phyloP scores from a whole-genome alignment of 2,329 filamentous ascomycete genomes.

The Calcarisporium arbuscula region DNA sequence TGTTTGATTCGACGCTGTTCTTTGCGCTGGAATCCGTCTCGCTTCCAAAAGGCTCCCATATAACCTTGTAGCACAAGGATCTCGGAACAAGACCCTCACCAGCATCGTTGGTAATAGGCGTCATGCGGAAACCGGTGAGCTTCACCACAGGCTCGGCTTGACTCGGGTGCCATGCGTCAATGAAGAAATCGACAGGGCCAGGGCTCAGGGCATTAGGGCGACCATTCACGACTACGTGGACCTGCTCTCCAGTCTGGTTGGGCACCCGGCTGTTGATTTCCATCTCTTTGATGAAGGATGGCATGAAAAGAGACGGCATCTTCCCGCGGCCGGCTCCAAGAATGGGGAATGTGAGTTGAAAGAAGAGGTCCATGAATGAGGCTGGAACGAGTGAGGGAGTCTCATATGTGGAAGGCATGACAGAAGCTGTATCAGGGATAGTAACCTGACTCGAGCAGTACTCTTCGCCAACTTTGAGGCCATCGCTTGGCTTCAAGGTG shows the following conservation, averaged over 20 bases:
- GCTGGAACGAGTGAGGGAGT: slow-evolving; percentile 38
- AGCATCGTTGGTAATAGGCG: slow-evolving; percentile 31
- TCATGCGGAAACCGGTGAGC: slow-evolving; percentile 31
- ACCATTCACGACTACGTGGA: slow-evolving; percentile 21
- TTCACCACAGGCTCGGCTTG: slow-evolving; percentile 24
- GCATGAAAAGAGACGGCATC: slow-evolving; percentile 30
- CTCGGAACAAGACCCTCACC: slow-evolving; percentile 14
- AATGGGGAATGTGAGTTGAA: slow-evolving; percentile 33
- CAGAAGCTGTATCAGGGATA: slow-evolving; percentile 34
- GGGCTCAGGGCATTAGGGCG: slow-evolving; percentile 14
- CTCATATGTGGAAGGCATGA: slow-evolving; percentile 41
- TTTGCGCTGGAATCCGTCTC: slow-evolving; percentile 10
- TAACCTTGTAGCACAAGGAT: slow-evolving; percentile 36
- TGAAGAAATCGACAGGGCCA: slow-evolving; percentile 24
- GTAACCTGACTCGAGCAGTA: slow-evolving; percentile 21
- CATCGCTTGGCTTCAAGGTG: slow-evolving; percentile 8
- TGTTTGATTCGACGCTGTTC: too few relatives aligned
- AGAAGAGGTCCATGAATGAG: slow-evolving; percentile 37
- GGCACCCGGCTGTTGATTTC: slow-evolving; percentile 20
- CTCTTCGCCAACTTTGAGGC: slow-evolving; percentile 11
- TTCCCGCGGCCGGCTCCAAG: slow-evolving; percentile 25
- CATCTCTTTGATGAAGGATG: slow-evolving; percentile 23
- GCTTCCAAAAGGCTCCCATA: slow-evolving; percentile 33
- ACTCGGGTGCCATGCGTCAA: slow-evolving; percentile 25
- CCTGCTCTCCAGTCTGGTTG: slow-evolving; percentile 18